Evolutionary conservation across 495 filamentous ascomycete species (phyloP), one percentile per base, ranked within the genome.

Genomic region (Penicillium odoratum): DNA sequence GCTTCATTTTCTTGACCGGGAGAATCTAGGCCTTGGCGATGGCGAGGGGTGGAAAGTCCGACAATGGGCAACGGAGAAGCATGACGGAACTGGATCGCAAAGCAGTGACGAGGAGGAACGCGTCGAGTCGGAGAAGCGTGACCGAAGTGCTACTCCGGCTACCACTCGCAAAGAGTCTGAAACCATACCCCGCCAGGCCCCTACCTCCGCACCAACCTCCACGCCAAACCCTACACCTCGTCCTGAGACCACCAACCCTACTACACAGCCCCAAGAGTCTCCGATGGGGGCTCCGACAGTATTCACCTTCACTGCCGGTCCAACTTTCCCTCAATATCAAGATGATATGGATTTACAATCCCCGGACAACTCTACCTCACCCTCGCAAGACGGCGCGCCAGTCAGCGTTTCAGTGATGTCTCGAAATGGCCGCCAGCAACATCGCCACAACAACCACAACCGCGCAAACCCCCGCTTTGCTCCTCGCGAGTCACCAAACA

Each of bases 21-120:
- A 91, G 67, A 83, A 89, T 59, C 79, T 95, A 38, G 90, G 90
- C 13, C 63, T 92, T 16, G 81, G 78, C 29, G 88, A 92, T 67
- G 90, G 91, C 34, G 92, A 94, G 67, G 91, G 88, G 4, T 91
- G 86, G 85, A 80, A 75, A 59, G 83, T 97, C 28, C 80, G 92
- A 59, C 86, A 86, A 71, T 97, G 93, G 93, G 90, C 86, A 25
- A 89, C 86, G 8, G 90, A 94, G 69, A 82, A 88, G 47, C 74
- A 88, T 36, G 87, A 91, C 51, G 88, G 87, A 28, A 80, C 74
- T 30, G 74, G 78, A 36, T 86, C 92, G 29, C 69, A 66, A 21
- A 60, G 42, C 29, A 92, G 88, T 64, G 91, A 93, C 55, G 91
- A 94, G 43, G 91, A 94, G 53, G 73, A 69, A 28, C 77, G 78